Conservation (phyloP, 768 basidiomycete species). For the Pisolithus orientalis region DNA sequence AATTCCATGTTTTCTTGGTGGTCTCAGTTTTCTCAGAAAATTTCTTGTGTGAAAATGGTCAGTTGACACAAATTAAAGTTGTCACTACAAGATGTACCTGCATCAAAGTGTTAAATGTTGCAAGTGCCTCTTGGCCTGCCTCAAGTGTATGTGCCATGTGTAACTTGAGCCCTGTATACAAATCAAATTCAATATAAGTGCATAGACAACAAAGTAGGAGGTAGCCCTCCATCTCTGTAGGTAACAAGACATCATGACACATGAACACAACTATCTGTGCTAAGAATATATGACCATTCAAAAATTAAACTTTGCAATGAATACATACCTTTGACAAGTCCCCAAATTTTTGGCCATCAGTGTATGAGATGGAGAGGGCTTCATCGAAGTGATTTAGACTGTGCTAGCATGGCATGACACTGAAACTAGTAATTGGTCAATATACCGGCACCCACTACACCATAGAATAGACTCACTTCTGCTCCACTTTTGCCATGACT, state of each 20-base stretch:
- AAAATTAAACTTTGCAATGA: neutral
- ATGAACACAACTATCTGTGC: slow-evolving; percentile 27
- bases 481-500: too few species aligned
- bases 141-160: slow-evolving; percentile 25
- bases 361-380: slow-evolving; percentile 22
- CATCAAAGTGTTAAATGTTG: slow-evolving; percentile 18
- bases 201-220: slow-evolving; percentile 22
- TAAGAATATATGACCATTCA: neutral
- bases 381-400: slow-evolving; percentile 26
- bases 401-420: slow-evolving; percentile 26
- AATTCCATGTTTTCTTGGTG: slow-evolving; percentile 24
- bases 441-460: too few species aligned
- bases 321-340: slow-evolving; percentile 30
- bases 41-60: neutral
- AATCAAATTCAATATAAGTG: slow-evolving; percentile 26
- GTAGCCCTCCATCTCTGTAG: slow-evolving; percentile 8
- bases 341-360: slow-evolving; percentile 30
- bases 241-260: slow-evolving; percentile 16
- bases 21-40: neutral
- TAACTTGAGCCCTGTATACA: slow-evolving; percentile 23
- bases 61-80: too few species aligned
- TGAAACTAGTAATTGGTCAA: slow-evolving; percentile 15
- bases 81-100: slow-evolving; percentile 2
- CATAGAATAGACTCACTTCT: too few species aligned
- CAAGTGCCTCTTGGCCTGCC: slow-evolving; percentile 12